Base-by-base conservation (phyloP, 331 rosid genomes). In the Acacia pycnantha region DNA sequence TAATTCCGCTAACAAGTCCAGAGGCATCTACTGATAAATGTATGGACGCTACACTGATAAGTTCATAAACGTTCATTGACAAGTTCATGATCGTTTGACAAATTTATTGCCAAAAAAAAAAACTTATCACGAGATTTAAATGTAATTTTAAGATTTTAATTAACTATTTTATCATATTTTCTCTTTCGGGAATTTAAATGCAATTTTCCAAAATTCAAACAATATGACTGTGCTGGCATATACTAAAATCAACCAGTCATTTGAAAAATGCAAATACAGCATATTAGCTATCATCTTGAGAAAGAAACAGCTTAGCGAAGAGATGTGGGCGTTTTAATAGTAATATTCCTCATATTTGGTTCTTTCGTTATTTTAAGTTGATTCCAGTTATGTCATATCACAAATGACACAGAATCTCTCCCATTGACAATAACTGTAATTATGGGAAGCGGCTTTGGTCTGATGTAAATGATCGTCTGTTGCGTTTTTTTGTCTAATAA, bases 111-210 rank as follows among this genome's bases (percentile, higher is more conserved):
- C n/a, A n/a, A n/a, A n/a, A 33, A 33, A 33, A 33, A 3, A 3
- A 0, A 3, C 5, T 33, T 0, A 33, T 4, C n/a, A n/a, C n/a
- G n/a, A 0, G 5, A 0, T 33, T 33, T 3, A 33, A 4, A 0
- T 33, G 4, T 4, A 33, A 33, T 33, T 33, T 33, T 33, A 33
- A 33, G 5, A 33, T 33, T 33, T 33, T 33, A 33, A 33, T 1
- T 0, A 4, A 4, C 0, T 33, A 33, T 33, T 4, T 33, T 33
- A 33, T 4, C 2, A 33, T 3, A 33, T 33, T 33, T 33, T 33
- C 31, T 4, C 5, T 33, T 33, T 0, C 37, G 5, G 37, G 0
- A 33, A 33, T 5, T 5, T 33, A 3, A 4, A 33, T 4, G 37
- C 37, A 4, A 33, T 33, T 33, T 33, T 2, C 37, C 5, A 5